These are phyloP conservation scores for Vigna trinervia DNA, from an alignment of 306 rosid genomes.

Conservation along the genomic window DNA sequence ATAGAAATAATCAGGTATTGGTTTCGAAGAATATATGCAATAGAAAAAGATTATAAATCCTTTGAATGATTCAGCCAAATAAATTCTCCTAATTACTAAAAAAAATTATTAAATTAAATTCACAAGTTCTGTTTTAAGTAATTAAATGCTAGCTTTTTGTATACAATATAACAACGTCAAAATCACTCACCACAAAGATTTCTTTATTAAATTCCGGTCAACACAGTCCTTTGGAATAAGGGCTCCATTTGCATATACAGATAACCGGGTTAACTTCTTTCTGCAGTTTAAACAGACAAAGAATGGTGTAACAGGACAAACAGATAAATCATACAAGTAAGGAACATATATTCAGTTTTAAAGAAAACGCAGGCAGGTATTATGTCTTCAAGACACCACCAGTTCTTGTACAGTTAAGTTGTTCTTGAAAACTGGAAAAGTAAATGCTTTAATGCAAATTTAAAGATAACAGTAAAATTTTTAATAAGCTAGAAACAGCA, in stretches of 20 bases:
- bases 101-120: neutral
- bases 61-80: neutral
- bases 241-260: slow-evolving; percentile 89
- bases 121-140: neutral
- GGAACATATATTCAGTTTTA: slow-evolving; percentile 24
- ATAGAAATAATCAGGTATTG: slow-evolving; percentile 4
- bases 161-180: slow-evolving; percentile 26
- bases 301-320: slow-evolving; percentile 9
- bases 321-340: slow-evolving; percentile 11
- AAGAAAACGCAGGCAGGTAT: neutral
- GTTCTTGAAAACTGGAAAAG: slow-evolving; percentile 18
- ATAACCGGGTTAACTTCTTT: slow-evolving; percentile 79
- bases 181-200: slow-evolving; percentile 74
- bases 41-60: slow-evolving; percentile 20
- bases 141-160: slow-evolving; percentile 2
- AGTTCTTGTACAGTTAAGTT: slow-evolving; percentile 28
- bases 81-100: neutral
- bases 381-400: slow-evolving; percentile 26
- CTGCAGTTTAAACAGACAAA: slow-evolving; percentile 56
- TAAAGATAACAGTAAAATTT: slow-evolving; percentile 13
- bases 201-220: slow-evolving; percentile 76
- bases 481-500: neutral
- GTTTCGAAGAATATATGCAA: slow-evolving; percentile 12
- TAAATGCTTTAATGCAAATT: slow-evolving; percentile 10
- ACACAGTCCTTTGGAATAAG: slow-evolving; percentile 66